A percentile compares a stretch with the other conserved stretches of the same genome.
phyloP scores from a whole-genome alignment of 805 yeast species.

The Teunomyces tritomae region DNA sequence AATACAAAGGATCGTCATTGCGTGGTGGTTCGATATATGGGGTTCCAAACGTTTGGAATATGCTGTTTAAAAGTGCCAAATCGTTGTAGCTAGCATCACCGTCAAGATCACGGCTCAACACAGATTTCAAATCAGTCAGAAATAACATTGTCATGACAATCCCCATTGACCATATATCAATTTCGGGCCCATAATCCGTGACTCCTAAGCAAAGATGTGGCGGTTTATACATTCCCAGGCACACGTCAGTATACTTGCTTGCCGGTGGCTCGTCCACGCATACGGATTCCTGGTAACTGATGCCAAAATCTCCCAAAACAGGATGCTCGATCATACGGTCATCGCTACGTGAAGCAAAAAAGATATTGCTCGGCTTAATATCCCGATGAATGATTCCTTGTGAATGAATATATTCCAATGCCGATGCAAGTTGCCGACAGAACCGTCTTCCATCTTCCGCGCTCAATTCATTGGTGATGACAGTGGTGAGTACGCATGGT shows the following conservation, averaged over 20 bases:
- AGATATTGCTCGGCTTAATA: slow-evolving; percentile 37
- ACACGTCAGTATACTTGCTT: slow-evolving; percentile 52
- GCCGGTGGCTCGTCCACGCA: slow-evolving; percentile 38
- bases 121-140: slow-evolving; percentile 26
- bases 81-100: slow-evolving; percentile 50
- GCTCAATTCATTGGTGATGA: slow-evolving; percentile 3
- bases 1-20: slow-evolving; percentile 17
- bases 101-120: slow-evolving; percentile 33
- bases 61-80: slow-evolving; percentile 52
- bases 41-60: slow-evolving; percentile 61
- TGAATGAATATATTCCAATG: slow-evolving; percentile 28
- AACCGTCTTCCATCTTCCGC: slow-evolving; percentile 2
- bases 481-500: slow-evolving; percentile 3
- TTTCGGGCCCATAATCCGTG: slow-evolving; percentile 47
- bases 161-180: slow-evolving; percentile 76
- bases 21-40: slow-evolving; percentile 30
- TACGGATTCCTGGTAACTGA: slow-evolving; percentile 27
- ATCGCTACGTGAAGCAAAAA: slow-evolving; percentile 18
- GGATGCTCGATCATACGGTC: slow-evolving; percentile 19
- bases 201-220: slow-evolving; percentile 71
- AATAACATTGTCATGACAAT: slow-evolving; percentile 56
- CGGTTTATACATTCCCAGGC: slow-evolving; percentile 67
- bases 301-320: slow-evolving; percentile 65
- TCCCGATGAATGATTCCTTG: slow-evolving; percentile 41
- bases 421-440: slow-evolving; percentile 15